Percentiles rank a stretch among this genome's conserved stretches.
These are phyloP conservation scores for Fusarium udum DNA, from an alignment of 2,329 filamentous ascomycete genomes.

Conservation along the genomic window DNA sequence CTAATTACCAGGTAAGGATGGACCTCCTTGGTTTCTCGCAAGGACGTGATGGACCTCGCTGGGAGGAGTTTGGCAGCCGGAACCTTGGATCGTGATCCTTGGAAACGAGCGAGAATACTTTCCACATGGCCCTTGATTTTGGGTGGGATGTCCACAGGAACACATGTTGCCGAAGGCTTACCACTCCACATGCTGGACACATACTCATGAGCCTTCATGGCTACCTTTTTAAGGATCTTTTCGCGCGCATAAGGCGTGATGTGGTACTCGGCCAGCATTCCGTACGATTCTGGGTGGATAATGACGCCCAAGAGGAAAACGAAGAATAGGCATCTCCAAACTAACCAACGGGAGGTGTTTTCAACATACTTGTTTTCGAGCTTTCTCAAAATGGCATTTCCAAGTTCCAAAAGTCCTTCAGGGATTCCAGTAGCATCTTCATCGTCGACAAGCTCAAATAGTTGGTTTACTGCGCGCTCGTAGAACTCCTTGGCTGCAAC, in stretches of 20 bases:
- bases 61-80: conserved; percentile 70
- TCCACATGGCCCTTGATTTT: conserved; percentile 76
- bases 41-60: conserved; percentile 75
- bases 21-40: conserved; percentile 80
- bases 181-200: conserved; percentile 82
- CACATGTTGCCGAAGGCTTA: conserved; percentile 65
- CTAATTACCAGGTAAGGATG: conserved; percentile 84
- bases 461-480: conserved; percentile 77
- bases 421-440: conserved; percentile 87
- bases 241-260: conserved; percentile 91
- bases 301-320: conserved; percentile 85
- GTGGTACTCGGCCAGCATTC: conserved; percentile 87
- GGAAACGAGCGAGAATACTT: conserved; percentile 73
- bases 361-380: conserved; percentile 77
- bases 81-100: conserved; percentile 59
- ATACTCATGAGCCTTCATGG: conserved; percentile 79
- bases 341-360: conserved; percentile 81
- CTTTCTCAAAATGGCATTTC: conserved; percentile 82
- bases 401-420: conserved; percentile 83
- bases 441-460: conserved; percentile 89
- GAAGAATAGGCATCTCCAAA: conserved; percentile 92
- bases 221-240: conserved; percentile 81
- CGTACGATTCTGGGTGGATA: conserved; percentile 84
- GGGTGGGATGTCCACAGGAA: conserved; percentile 60
- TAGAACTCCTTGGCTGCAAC: conserved; percentile 90